Conservation (phyloP, 1,284 basidiomycete species). For the Retiboletus flavoniger region DNA sequence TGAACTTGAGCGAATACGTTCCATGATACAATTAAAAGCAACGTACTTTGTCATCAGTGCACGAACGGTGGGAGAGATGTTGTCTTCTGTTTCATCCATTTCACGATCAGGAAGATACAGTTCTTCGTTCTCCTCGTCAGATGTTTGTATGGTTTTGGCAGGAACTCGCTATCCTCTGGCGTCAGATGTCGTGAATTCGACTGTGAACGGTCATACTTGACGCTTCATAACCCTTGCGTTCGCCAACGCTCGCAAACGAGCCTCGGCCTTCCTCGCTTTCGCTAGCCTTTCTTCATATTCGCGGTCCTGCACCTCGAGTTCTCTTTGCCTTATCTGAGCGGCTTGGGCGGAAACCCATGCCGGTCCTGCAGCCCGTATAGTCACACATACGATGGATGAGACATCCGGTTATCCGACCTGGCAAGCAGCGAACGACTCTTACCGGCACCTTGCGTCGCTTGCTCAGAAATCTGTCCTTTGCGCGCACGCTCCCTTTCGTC, state of each 20-base stretch:
- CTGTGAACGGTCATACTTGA: constrained; percentile 42
- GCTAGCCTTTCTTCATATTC: constrained; percentile 62
- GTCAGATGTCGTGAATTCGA: constrained; percentile 12
- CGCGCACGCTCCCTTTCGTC: constrained; percentile 69
- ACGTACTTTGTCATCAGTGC: constrained; percentile 79
- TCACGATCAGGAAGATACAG: constrained; percentile 63
- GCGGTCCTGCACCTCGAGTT: constrained; percentile 64
- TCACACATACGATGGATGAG: constrained; percentile 9
- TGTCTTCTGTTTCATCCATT: constrained; percentile 45
- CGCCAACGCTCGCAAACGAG: constrained; percentile 53
- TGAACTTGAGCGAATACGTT: not conserved
- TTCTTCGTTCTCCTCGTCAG: constrained; percentile 43
- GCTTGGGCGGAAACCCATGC: constrained; percentile 85
- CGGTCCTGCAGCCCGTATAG: constrained; percentile 46
- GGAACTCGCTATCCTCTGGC: constrained; percentile 23
- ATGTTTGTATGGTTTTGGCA: not conserved
- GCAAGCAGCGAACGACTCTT: constrained; percentile 19
- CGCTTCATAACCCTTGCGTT: constrained; percentile 60
- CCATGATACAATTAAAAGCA: not conserved
- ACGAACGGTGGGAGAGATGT: constrained; percentile 76
- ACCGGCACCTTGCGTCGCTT: constrained; percentile 39
- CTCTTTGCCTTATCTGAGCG: constrained; percentile 57
- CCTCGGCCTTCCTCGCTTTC: constrained; percentile 62
- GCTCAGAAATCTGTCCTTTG: constrained; percentile 52
- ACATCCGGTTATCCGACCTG: not conserved